Base-by-base conservation (phyloP, 371 early-diverging fungal genomes). In the Lichtheimia corymbifera region DNA sequence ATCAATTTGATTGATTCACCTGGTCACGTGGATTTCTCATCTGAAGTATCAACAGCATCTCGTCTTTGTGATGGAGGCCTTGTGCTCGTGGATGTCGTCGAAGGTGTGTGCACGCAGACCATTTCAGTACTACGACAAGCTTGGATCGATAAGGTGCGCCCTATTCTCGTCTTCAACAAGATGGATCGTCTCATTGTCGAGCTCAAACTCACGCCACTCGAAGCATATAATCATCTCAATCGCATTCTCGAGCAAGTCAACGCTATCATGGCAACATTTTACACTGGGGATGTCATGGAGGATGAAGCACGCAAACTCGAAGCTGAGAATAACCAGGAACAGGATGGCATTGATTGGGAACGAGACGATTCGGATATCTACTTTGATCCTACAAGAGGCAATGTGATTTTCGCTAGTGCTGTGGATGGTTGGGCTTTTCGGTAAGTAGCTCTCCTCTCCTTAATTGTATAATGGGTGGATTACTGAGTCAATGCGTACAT, bases 1-100 rank as follows among this genome's bases (percentile, higher is more conserved):
- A 87, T 98, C 74, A 97, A 98, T 73, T 74, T 99, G 54, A 98
- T 99, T 60, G 99, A 99, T 76, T 98, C 99, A 6, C 99, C 99
- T 7, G 99, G 99, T 9, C 99, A 99, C 70, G 95, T 99, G 41
- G 99, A 99, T 76, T 99, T 99, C 74, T 92, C 97, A 2, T 89
- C 93, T 27, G 96, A 99, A 66, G 98, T 99, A 14, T 93, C 95
- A 5, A 93, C 96, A 14, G 98, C 99, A 1, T 95, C 99, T 2
- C 82, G 97, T 47, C 75, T 99, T 1, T 95, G 96, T 47, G 99
- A 99, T 68, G 98, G 98, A 28, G 97, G 92, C 11, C 76, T 99
- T 45, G 92, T 99, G 0, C 70, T 99, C 44, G 95, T 99, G 5
- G 99, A 99, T 81, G 95, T 91, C 1, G 96, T 97, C 18, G 99